Evolutionary conservation across 768 basidiomycete genomes (phyloP), one percentile per base, ranked within the genome.

Genomic region (Strobilomyces dryophilus): DNA sequence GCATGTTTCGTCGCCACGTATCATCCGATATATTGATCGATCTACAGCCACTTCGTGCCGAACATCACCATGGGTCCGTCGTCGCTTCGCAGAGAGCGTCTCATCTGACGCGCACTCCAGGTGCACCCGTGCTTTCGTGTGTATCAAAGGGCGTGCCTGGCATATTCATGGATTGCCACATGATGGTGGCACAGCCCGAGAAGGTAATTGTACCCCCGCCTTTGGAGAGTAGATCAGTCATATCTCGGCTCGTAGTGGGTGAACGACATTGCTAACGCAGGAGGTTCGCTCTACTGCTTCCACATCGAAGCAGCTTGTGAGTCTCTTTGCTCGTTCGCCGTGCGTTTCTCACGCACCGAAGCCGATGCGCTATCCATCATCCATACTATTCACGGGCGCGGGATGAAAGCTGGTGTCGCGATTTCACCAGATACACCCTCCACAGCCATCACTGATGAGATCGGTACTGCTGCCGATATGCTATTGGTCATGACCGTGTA

Each of bases 91-190:
- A 26, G 15, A 21, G 41, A 39, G 41, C 53, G 15, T 31, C 49
- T 45, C 49, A 17, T 37, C 21, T 63, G 57, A 70, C 53, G 11
- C 36, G 39, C 32, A 12, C 29, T 20, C 4, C 67, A 93, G 92
- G 95, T 53, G 85, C 91, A 32, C 95, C 95, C 8, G 81, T 98
- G 45, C 80, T 98, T 31, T 77, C 88, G 29, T 90, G 86, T 60
- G 85, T 99, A 20, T 76, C 80, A 49, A 93, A 93, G 70, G 82
- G 84, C 34, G 82, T 98, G 20, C 95, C 95, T 2, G 91, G 83
- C 49, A 97, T 98, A 61, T 98, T 94, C 76, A 98, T 99, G 95
- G 97, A 99, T 72, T 98, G 95, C 71, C 97, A 99, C 73, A 98
- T 98, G 97, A 99, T 99, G 97, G 97, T 99, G 18, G 70, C 93